A percentile compares a stretch with the other conserved stretches of the same genome.
Evolutionary conservation across 805 yeast species (phyloP).

Genomic region (Suhomyces kilbournensis): DNA sequence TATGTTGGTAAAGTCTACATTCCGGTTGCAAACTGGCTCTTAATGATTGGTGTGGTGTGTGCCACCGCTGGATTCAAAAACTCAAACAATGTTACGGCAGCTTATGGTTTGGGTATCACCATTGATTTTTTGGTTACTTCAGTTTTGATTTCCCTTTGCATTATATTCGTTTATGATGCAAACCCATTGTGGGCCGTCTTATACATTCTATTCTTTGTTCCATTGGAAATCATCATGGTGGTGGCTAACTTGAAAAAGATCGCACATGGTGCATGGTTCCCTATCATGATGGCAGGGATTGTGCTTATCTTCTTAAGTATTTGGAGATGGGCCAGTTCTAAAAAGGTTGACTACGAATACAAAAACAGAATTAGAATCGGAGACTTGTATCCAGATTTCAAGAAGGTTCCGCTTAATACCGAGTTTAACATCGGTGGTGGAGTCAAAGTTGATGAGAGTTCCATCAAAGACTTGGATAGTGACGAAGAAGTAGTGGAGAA

Average conservation of each 20-base stretch:
- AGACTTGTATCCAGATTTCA: conserved; percentile 33
- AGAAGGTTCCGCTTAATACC: conserved; percentile 14
- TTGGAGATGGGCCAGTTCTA: conserved; percentile 50
- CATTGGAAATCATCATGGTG: conserved; percentile 47
- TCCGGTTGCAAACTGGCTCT: conserved; percentile 47
- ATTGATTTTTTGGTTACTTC: conserved; percentile 56
- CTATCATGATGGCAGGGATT: conserved; percentile 45
- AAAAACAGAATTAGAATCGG: conserved; percentile 28
- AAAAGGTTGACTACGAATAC: conserved; percentile 39
- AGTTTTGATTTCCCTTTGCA: conserved; percentile 40
- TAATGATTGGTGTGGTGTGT: conserved; percentile 49
- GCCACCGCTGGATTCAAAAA: conserved; percentile 54
- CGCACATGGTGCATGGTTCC: conserved; percentile 63
- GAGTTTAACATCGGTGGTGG: conserved; percentile 12
- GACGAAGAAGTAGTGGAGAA: conserved; percentile 1
- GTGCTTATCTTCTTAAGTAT: conserved; percentile 34
- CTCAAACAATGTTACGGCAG: conserved; percentile 51
- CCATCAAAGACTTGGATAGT: neutral
- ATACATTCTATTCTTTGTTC: conserved; percentile 40
- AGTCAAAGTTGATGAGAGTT: neutral
- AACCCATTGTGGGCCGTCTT: conserved; percentile 32
- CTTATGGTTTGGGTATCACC: conserved; percentile 59
- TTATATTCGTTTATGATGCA: conserved; percentile 44
- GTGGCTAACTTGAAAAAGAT: conserved; percentile 50
- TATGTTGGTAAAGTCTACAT: conserved; percentile 52